Evolutionary conservation across 202 grass and related monocot species (phyloP).

Genomic region (Dendrocalamus latiflorus): DNA sequence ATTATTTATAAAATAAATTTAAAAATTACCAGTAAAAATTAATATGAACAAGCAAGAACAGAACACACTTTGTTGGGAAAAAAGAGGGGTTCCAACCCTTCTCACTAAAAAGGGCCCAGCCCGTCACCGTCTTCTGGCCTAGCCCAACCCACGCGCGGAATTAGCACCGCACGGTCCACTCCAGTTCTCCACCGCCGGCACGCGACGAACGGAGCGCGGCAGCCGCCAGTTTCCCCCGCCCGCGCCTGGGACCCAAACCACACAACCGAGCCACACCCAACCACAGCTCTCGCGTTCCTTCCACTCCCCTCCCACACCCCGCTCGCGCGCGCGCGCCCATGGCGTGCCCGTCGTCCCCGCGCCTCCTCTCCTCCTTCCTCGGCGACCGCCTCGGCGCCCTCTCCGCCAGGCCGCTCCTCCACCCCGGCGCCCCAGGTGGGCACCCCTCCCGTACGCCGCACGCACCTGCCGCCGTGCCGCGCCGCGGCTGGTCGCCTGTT

Average conservation of each 20-base stretch:
- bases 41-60: no score
- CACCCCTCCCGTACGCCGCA: no score
- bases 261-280: not conserved
- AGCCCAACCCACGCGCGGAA: not conserved
- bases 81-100: no score
- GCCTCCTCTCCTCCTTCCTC: constrained; percentile 67
- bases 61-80: no score
- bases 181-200: not conserved
- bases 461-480: not conserved
- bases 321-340: constrained; percentile 18
- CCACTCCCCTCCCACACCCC: not conserved
- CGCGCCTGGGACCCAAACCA: not conserved
- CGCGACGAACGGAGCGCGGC: not conserved
- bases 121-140: not conserved
- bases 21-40: no score
- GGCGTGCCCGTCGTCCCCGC: constrained; percentile 53
- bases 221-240: not conserved
- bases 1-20: no score
- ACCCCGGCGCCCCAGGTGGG: constrained; percentile 18
- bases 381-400: constrained; percentile 43
- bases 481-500: not conserved
- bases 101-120: not conserved
- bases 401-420: constrained; percentile 39
- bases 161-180: not conserved
- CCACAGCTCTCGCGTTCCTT: constrained; percentile 2